A percentile compares a stretch with the other conserved stretches of the same genome.
Evolutionary conservation across 1,284 basidiomycete genomes (phyloP).

Genomic region (Calocybe gambosa): DNA sequence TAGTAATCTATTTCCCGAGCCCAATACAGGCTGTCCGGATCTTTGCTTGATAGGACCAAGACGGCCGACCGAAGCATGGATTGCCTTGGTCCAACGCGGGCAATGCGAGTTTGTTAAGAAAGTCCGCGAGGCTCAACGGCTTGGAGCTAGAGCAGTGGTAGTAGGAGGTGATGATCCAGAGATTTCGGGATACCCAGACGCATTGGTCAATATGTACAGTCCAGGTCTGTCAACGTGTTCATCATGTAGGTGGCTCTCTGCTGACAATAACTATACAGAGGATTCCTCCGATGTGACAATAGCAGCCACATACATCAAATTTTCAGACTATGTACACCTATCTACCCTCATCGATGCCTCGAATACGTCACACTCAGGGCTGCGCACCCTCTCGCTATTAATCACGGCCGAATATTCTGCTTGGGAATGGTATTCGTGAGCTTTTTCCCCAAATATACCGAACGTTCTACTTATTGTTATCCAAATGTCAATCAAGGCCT

Average conservation of each 20-base stretch:
- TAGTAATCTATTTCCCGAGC: conserved; percentile 17
- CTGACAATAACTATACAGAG: conserved; percentile 33
- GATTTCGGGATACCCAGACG: conserved; percentile 62
- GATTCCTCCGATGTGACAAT: conserved; percentile 70
- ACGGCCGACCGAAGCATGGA: conserved; percentile 64
- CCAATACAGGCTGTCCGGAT: conserved; percentile 58
- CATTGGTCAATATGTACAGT: conserved; percentile 87
- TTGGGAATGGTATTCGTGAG: conserved; percentile 84
- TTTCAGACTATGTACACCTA: conserved; percentile 60
- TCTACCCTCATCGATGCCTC: conserved; percentile 56
- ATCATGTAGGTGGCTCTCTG: neutral
- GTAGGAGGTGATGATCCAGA: conserved; percentile 77
- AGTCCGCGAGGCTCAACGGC: conserved; percentile 71
- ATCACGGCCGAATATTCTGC: conserved; percentile 73
- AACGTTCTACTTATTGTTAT: conserved; percentile 3
- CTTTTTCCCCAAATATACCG: conserved; percentile 17
- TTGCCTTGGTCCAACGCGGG: conserved; percentile 83
- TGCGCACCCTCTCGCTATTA: conserved; percentile 66
- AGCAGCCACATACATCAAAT: conserved; percentile 69
- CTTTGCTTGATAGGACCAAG: conserved; percentile 52
- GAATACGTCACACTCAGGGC: conserved; percentile 69
- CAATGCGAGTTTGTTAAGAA: conserved; percentile 86
- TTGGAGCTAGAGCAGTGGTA: conserved; percentile 84
- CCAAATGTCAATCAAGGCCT: conserved; percentile 39
- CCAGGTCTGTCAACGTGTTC: conserved; percentile 47